Evolutionary conservation across 371 early-diverging fungal species (phyloP).

Genomic region (Rhizomucor miehei): DNA sequence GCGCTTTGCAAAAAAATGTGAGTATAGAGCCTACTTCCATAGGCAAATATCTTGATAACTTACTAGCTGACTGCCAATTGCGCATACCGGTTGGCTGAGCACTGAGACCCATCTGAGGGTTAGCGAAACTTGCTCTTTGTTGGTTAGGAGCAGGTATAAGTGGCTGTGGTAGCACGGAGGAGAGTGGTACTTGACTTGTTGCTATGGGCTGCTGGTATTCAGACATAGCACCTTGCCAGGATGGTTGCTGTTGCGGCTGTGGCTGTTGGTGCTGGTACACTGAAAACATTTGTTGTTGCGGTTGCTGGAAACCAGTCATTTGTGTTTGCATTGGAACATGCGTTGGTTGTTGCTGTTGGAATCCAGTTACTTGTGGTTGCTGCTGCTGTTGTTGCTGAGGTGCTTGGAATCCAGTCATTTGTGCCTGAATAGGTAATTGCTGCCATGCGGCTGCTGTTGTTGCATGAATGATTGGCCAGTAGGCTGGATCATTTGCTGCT

Average conservation of each 20-base stretch:
- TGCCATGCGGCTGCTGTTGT: too few species aligned
- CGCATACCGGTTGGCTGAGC: constrained; percentile 49
- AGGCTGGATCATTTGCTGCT: too few species aligned
- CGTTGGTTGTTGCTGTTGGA: too few species aligned
- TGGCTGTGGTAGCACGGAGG: constrained; percentile 9
- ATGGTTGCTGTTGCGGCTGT: constrained; percentile 9
- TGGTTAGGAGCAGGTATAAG: neutral
- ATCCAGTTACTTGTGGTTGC: too few species aligned
- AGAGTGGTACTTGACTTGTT: constrained; percentile 7
- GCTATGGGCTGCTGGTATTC: constrained; percentile 14
- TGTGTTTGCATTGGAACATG: neutral
- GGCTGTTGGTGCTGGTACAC: constrained; percentile 6
- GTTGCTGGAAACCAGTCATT: constrained; percentile 4
- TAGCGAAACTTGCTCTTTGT: constrained; percentile 5
- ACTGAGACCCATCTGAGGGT: constrained; percentile 16
- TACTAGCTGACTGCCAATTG: constrained; percentile 54
- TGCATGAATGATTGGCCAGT: too few species aligned
- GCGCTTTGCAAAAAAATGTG: constrained; percentile 22
- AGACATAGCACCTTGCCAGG: constrained; percentile 9
- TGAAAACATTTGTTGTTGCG: neutral
- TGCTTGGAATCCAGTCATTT: too few species aligned
- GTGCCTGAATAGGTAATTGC: too few species aligned
- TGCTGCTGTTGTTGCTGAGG: neutral
- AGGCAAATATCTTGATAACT: constrained; percentile 14
- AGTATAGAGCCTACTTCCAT: neutral